Conservation (phyloP, 208 protist genomes). For the Crithidia thermophila region DNA sequence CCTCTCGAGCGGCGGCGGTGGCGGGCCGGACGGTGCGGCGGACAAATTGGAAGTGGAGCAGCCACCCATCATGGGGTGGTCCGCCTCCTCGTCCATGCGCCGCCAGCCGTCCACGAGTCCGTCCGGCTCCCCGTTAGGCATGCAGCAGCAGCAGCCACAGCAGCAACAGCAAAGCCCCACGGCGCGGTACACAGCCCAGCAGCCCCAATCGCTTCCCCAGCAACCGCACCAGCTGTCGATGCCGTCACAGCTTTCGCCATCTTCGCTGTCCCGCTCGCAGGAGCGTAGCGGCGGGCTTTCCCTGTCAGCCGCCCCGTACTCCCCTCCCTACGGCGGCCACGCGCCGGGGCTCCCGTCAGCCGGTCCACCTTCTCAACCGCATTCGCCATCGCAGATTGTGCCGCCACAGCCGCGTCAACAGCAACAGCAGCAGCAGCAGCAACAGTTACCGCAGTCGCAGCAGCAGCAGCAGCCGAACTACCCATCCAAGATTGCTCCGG, state of each 20-base stretch:
- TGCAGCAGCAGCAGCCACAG: slow-evolving; percentile 20
- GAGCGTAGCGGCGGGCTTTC: slow-evolving; percentile 27
- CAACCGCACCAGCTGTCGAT: slow-evolving; percentile 1
- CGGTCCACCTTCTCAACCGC: neutral
- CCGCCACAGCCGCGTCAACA: slow-evolving; percentile 18
- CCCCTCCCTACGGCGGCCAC: slow-evolving; percentile 13
- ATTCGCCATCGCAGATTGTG: slow-evolving; percentile 18
- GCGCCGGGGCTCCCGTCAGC: neutral
- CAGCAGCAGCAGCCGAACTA: slow-evolving; percentile 16
- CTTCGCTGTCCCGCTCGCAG: slow-evolving; percentile 21
- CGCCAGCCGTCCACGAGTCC: slow-evolving; percentile 19
- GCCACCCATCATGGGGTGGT: slow-evolving; percentile 28
- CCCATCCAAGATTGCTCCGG: slow-evolving; percentile 25
- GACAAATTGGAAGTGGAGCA: slow-evolving; percentile 21
- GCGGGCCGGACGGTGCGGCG: neutral
- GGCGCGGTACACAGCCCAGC: slow-evolving; percentile 12
- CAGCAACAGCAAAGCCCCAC: slow-evolving; percentile 14
- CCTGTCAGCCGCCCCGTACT: slow-evolving; percentile 10
- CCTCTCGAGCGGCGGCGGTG: slow-evolving; percentile 10
- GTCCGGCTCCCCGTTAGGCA: slow-evolving; percentile 3
- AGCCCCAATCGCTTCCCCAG: slow-evolving; percentile 3
- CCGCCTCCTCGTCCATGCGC: slow-evolving; percentile 20
- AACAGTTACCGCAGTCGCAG: neutral
- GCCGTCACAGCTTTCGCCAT: slow-evolving; percentile 11
- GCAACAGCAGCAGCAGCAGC: slow-evolving; percentile 20